Conservation (phyloP, 371 early-diverging fungal species). For the Mortierella sp. region DNA sequence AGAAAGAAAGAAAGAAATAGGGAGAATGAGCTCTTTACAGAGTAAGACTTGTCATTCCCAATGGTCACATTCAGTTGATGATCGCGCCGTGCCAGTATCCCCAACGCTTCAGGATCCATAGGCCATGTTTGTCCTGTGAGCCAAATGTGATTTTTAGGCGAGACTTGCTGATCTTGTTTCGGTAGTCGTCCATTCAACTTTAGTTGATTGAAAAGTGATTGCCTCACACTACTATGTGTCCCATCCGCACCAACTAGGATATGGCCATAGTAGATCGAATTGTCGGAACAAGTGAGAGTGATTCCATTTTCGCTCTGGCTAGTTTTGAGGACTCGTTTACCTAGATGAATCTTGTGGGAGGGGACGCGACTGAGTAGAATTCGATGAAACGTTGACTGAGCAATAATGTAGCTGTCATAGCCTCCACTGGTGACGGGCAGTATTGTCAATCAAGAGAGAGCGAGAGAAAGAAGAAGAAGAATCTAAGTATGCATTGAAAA, state of each 20-base stretch:
- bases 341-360: conserved; percentile 16
- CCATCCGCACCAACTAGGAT: conserved; percentile 41
- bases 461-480: not conserved
- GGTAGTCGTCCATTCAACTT: conserved; percentile 18
- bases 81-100: too few species aligned
- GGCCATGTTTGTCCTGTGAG: too few species aligned
- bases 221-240: conserved; percentile 31
- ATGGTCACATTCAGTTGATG: too few species aligned
- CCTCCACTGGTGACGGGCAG: conserved; percentile 4
- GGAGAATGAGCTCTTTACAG: too few species aligned
- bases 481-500: not conserved
- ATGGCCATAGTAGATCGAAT: conserved; percentile 18
- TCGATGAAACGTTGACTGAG: conserved; percentile 22
- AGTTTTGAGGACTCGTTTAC: conserved; percentile 38
- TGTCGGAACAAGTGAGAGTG: conserved; percentile 29
- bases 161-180: too few species aligned
- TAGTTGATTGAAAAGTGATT: conserved; percentile 18
- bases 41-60: too few species aligned
- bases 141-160: too few species aligned
- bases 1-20: too few species aligned
- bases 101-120: too few species aligned
- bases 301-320: conserved; percentile 43
- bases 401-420: conserved; percentile 16
- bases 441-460: not conserved
- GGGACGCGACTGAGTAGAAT: conserved; percentile 21